Evolutionary conservation across 1,284 basidiomycete genomes (phyloP).

Genomic region (Caloboletus inedulis): DNA sequence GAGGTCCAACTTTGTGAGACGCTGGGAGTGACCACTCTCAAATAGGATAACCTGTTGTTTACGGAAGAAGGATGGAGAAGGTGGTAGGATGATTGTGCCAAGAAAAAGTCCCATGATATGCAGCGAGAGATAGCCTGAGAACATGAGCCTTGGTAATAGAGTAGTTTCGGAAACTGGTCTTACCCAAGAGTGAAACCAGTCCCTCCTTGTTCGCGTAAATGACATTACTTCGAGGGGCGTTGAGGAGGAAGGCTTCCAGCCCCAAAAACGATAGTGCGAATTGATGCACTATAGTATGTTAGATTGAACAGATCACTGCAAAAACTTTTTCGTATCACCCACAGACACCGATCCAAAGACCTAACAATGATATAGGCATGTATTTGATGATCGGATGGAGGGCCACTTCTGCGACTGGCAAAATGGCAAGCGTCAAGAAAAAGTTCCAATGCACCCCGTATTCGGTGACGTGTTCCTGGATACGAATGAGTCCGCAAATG

Average conservation of each 20-base stretch:
- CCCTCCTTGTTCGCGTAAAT: constrained; percentile 93
- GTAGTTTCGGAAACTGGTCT: constrained; percentile 7
- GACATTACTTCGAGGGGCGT: constrained; percentile 57
- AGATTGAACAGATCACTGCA: neutral
- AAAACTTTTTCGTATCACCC: constrained; percentile 25
- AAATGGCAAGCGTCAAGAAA: constrained; percentile 86
- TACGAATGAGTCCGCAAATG: neutral
- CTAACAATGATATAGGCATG: constrained; percentile 63
- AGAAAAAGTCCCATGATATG: constrained; percentile 83
- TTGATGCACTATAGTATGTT: constrained; percentile 60
- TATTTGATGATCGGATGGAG: constrained; percentile 62
- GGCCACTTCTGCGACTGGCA: constrained; percentile 75
- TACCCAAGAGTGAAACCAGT: constrained; percentile 74
- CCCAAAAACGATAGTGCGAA: constrained; percentile 52
- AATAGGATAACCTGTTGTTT: constrained; percentile 36
- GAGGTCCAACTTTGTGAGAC: constrained; percentile 19
- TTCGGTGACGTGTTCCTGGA: constrained; percentile 91
- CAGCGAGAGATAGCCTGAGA: constrained; percentile 83
- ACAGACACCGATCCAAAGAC: constrained; percentile 64
- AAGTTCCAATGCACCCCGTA: constrained; percentile 99
- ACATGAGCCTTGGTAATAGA: neutral
- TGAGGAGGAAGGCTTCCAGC: constrained; percentile 64
- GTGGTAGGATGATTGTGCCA: constrained; percentile 79
- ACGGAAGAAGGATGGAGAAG: constrained; percentile 70
- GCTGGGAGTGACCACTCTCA: constrained; percentile 10